A percentile compares a stretch with the other conserved stretches of the same genome.
Conservation (phyloP, 148 eudicot species). For the Rhododendron vialii region DNA sequence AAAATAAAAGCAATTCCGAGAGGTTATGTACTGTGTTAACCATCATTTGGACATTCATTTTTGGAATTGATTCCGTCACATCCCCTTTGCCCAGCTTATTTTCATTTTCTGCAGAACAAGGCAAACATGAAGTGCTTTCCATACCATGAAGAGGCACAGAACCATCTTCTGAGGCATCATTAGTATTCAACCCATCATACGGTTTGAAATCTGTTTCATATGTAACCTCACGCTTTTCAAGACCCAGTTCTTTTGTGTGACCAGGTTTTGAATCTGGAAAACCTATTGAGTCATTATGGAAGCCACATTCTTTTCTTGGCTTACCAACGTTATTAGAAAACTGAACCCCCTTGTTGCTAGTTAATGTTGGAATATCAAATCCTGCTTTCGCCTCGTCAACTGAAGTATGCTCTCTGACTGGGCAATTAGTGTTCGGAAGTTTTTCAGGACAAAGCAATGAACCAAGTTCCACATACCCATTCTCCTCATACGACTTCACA, state of each 20-base stretch:
- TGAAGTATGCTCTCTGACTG: slow-evolving; percentile 11
- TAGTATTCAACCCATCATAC: slow-evolving; percentile 10
- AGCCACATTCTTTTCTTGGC: slow-evolving; percentile 19
- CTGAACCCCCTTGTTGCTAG: slow-evolving; percentile 24
- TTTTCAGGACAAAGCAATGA: slow-evolving; percentile 17
- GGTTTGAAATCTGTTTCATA: slow-evolving; percentile 12
- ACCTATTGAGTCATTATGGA: slow-evolving; percentile 18
- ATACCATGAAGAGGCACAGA: slow-evolving; percentile 18
- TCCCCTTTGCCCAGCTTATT: slow-evolving; percentile 11
- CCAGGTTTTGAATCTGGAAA: slow-evolving; percentile 19
- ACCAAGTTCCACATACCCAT: slow-evolving; percentile 20
- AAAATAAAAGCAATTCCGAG: slow-evolving; percentile 53
- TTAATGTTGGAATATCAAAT: slow-evolving; percentile 21
- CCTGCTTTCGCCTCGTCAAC: slow-evolving; percentile 12
- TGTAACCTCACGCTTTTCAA: slow-evolving; percentile 18
- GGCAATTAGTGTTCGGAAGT: slow-evolving; percentile 13
- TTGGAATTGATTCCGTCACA: slow-evolving; percentile 22
- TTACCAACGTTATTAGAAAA: slow-evolving; percentile 17
- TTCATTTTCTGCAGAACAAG: slow-evolving; percentile 32
- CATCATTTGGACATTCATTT: slow-evolving; percentile 44
- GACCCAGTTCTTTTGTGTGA: slow-evolving; percentile 12
- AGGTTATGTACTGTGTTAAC: slow-evolving; percentile 54
- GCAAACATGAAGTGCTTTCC: slow-evolving; percentile 24
- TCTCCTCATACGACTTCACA: slow-evolving; percentile 13
- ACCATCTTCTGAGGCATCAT: slow-evolving; percentile 21